phyloP scores from a whole-genome alignment of 306 rosid genomes.

The Lablab purpureus region DNA sequence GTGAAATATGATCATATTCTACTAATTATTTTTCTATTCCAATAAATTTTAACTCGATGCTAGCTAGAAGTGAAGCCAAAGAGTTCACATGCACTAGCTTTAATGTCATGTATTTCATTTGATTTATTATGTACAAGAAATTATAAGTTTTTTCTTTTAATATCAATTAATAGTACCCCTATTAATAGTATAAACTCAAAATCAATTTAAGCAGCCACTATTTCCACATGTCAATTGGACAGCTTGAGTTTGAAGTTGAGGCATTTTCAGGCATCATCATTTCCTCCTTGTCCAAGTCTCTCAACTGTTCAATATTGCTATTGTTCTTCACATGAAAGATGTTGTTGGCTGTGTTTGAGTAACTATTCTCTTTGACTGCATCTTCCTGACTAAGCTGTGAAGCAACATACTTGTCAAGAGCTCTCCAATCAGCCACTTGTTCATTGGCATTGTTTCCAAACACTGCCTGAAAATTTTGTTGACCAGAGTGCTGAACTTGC shows the following conservation, averaged over 20 bases:
- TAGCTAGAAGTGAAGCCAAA: constrained; percentile 24
- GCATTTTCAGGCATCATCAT: constrained; percentile 43
- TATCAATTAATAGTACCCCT: neutral
- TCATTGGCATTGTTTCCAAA: constrained; percentile 41
- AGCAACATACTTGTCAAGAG: constrained; percentile 93
- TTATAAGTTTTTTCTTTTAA: no score
- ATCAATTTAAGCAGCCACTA: constrained; percentile 38
- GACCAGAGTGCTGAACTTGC: constrained; percentile 22
- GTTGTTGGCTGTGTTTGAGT: constrained; percentile 15
- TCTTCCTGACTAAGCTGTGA: constrained; percentile 84
- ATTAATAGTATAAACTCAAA: constrained; percentile 9
- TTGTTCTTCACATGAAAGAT: constrained; percentile 43
- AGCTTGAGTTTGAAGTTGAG: constrained; percentile 63
- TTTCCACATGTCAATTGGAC: constrained; percentile 74
- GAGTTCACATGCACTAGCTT: constrained; percentile 20
- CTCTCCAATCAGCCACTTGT: constrained; percentile 84
- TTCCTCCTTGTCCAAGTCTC: constrained; percentile 55
- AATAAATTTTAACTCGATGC: constrained; percentile 13
- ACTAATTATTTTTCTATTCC: constrained; percentile 6
- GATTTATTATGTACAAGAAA: constrained; percentile 32
- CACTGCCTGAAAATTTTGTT: constrained; percentile 21
- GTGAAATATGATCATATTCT: constrained; percentile 9
- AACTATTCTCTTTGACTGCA: constrained; percentile 54
- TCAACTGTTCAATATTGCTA: constrained; percentile 11
- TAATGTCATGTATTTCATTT: constrained; percentile 18